A percentile compares a stretch with the other conserved stretches of the same genome.
Conservation (phyloP, 2,329 filamentous ascomycete genomes). For the Aaosphaeria pasadenensis region DNA sequence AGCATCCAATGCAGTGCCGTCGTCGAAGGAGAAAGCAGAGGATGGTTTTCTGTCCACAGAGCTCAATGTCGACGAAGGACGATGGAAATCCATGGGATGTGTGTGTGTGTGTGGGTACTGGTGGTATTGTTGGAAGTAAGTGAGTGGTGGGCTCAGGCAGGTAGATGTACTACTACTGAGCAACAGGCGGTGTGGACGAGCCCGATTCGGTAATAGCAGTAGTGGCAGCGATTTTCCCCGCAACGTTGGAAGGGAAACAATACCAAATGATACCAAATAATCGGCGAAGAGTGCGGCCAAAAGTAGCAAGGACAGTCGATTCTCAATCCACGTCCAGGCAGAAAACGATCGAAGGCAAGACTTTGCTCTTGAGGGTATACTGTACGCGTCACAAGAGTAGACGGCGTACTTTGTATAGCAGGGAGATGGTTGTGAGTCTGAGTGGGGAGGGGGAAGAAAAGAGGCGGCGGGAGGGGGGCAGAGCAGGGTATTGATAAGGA, state of each 20-base stretch:
- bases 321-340: slow-evolving; percentile 7
- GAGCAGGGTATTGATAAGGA: background rate
- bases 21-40: slow-evolving; percentile 46
- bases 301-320: background rate
- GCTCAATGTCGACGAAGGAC: slow-evolving; percentile 34
- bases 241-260: background rate
- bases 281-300: slow-evolving; percentile 3
- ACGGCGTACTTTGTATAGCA: slow-evolving; percentile 2
- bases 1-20: slow-evolving; percentile 53
- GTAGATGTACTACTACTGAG: background rate
- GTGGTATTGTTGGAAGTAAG: slow-evolving; percentile 37
- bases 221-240: slow-evolving; percentile 4
- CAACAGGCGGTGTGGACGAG: slow-evolving; percentile 38
- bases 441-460: background rate
- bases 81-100: slow-evolving; percentile 37
- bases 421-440: background rate
- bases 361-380: background rate
- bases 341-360: slow-evolving; percentile 1
- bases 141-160: slow-evolving; percentile 30
- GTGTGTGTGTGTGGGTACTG: slow-evolving; percentile 16
- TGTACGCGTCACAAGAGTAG: background rate
- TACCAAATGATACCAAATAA: slow-evolving; percentile 9
- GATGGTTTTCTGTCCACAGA: slow-evolving; percentile 37
- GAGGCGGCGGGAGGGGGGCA: background rate
- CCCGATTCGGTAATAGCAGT: slow-evolving; percentile 30